Evolutionary conservation across 768 basidiomycete species (phyloP).

Genomic region (Amyloporia xantha): DNA sequence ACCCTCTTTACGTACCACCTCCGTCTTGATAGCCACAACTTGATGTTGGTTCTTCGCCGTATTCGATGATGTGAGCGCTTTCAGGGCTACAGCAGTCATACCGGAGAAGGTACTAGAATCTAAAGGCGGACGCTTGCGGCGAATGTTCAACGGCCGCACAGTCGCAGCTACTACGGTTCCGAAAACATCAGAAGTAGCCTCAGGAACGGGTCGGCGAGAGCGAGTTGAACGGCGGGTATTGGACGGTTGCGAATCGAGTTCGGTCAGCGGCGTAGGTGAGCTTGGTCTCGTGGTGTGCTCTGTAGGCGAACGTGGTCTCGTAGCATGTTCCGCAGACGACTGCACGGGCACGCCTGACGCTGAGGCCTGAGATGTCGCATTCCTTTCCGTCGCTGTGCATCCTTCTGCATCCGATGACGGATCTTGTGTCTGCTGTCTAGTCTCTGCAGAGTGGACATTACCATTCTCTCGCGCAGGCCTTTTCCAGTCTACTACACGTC

Average conservation of each 20-base stretch:
- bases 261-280: background rate
- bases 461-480: slow-evolving; percentile 13
- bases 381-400: background rate
- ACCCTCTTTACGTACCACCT: slow-evolving; percentile 66
- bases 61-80: slow-evolving; percentile 64
- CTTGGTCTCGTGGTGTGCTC: background rate
- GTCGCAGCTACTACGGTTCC: slow-evolving; percentile 20
- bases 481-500: slow-evolving; percentile 33
- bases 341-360: background rate
- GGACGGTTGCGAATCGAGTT: background rate
- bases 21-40: slow-evolving; percentile 55
- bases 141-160: slow-evolving; percentile 27
- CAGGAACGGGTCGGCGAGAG: slow-evolving; percentile 34
- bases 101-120: slow-evolving; percentile 47
- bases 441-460: too few species aligned
- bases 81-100: slow-evolving; percentile 64
- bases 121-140: slow-evolving; percentile 36
- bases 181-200: slow-evolving; percentile 34
- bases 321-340: background rate
- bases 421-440: background rate
- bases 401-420: background rate
- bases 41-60: slow-evolving; percentile 69
- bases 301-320: background rate
- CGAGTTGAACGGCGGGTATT: slow-evolving; percentile 44
- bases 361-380: background rate